A percentile compares a stretch with the other conserved stretches of the same genome.
phyloP scores from a whole-genome alignment of 2,329 filamentous ascomycete species.

The Uncinocarpus reesii region DNA sequence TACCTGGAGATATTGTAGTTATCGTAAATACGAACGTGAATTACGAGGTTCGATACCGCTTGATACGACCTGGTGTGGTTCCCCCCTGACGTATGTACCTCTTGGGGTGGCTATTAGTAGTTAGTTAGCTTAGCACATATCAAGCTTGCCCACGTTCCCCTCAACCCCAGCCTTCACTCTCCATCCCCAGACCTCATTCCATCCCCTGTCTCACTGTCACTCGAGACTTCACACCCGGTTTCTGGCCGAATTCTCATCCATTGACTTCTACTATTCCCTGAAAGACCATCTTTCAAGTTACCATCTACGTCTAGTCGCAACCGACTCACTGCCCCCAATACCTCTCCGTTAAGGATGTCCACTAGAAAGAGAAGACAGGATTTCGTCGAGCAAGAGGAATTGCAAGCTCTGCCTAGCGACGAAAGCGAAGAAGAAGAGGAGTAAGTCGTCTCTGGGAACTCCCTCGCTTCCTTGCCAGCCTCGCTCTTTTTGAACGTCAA shows the following conservation, averaged over 20 bases:
- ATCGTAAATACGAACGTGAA: too few species aligned
- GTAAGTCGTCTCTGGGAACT: conserved; percentile 9
- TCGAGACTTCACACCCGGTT: neutral
- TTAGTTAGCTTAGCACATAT: too few species aligned
- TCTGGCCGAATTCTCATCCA: neutral
- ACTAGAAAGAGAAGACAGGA: conserved; percentile 44
- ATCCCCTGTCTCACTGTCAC: neutral
- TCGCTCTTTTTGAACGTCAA: neutral
- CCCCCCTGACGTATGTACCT: conserved; percentile 12
- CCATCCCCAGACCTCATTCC: neutral
- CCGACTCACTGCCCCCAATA: too few species aligned
- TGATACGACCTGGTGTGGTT: conserved; percentile 4
- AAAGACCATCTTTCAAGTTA: neutral
- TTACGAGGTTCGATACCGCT: too few species aligned
- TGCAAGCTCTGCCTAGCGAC: conserved; percentile 41
- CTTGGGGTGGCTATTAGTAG: too few species aligned
- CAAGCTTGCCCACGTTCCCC: conserved; percentile 8
- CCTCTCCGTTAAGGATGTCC: conserved; percentile 28
- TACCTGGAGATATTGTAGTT: too few species aligned
- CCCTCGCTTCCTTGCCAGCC: neutral
- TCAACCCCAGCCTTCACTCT: conserved; percentile 6
- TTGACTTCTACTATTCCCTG: neutral
- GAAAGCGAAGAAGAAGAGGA: conserved; percentile 44
- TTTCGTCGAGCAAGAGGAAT: conserved; percentile 38
- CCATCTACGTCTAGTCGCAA: neutral